Percentiles rank a stretch among this genome's conserved stretches.
Evolutionary conservation across 306 rosid genomes (phyloP).

Genomic region (Myrica gale): DNA sequence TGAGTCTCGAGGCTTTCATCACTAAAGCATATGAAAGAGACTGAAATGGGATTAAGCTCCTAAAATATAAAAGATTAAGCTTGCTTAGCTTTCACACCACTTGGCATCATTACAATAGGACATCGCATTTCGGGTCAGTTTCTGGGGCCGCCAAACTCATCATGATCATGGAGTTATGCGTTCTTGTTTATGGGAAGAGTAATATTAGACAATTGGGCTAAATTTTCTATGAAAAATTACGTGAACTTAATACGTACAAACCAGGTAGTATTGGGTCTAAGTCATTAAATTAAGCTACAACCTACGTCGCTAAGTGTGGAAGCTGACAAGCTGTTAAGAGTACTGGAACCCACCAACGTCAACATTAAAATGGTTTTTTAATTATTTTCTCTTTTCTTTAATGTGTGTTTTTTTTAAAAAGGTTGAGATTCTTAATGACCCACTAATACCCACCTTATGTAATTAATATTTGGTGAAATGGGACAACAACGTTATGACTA

Average conservation of each 20-base stretch:
- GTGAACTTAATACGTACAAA: conserved; percentile 22
- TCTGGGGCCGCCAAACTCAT: not conserved
- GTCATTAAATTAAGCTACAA: not conserved
- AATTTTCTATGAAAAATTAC: not conserved
- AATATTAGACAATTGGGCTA: not conserved
- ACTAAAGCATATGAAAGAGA: not conserved
- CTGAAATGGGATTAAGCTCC: not conserved
- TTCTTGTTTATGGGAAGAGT: not conserved
- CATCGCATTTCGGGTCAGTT: not conserved
- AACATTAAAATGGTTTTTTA: not conserved
- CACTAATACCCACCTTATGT: no score
- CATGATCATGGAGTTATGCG: not conserved
- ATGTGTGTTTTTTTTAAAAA: not conserved
- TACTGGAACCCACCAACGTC: conserved; percentile 9
- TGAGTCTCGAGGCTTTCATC: not conserved
- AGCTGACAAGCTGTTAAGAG: not conserved
- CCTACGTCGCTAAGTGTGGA: not conserved
- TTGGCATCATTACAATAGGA: not conserved
- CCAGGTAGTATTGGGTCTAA: not conserved
- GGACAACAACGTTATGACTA: not conserved
- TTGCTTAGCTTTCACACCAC: conserved; percentile 18
- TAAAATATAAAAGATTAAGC: not conserved
- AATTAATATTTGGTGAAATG: not conserved
- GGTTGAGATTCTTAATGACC: not conserved
- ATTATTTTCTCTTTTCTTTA: not conserved